These are phyloP conservation scores for Wolfiporia cocos DNA, from an alignment of 1,284 basidiomycete species.

Conservation along the genomic window DNA sequence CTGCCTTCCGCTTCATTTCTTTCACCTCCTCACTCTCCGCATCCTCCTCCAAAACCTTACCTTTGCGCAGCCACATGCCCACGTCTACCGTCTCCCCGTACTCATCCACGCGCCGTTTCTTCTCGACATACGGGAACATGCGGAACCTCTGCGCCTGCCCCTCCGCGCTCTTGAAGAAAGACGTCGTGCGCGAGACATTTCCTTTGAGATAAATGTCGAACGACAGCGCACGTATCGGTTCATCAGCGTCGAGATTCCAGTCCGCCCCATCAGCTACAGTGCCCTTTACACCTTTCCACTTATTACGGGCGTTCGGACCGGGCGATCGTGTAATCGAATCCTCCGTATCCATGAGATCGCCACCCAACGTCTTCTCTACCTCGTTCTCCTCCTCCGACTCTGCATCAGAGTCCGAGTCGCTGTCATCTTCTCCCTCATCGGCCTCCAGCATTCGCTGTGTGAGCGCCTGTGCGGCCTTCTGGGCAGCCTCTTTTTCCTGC, in stretches of 20 bases:
- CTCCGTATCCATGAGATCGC: slow-evolving; percentile 42
- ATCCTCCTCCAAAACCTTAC: slow-evolving; percentile 84
- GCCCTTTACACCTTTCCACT: slow-evolving; percentile 40
- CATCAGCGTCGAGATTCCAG: slow-evolving; percentile 64
- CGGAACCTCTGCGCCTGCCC: slow-evolving; percentile 76
- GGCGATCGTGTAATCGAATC: slow-evolving; percentile 9
- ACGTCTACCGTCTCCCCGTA: slow-evolving; percentile 96
- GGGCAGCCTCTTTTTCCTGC: slow-evolving; percentile 85
- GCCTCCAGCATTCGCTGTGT: slow-evolving; percentile 89
- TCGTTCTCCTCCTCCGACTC: slow-evolving; percentile 65
- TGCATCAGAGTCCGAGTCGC: slow-evolving; percentile 57
- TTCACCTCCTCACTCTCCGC: slow-evolving; percentile 77
- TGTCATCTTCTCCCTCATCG: slow-evolving; percentile 66
- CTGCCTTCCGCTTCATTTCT: slow-evolving; percentile 65
- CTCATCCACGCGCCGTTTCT: slow-evolving; percentile 87
- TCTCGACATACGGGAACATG: slow-evolving; percentile 97
- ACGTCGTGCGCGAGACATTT: slow-evolving; percentile 75
- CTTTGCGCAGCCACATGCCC: slow-evolving; percentile 88
- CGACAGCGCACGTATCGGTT: slow-evolving; percentile 70
- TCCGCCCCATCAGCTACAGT: slow-evolving; percentile 46
- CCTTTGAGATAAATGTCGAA: slow-evolving; percentile 98
- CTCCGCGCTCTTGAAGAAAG: slow-evolving; percentile 77
- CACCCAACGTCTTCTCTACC: slow-evolving; percentile 55
- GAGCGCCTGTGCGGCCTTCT: slow-evolving; percentile 80
- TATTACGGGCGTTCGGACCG: slow-evolving; percentile 3